phyloP scores from a whole-genome alignment of 805 yeast species.

The Cyberlindnera lachancei region DNA sequence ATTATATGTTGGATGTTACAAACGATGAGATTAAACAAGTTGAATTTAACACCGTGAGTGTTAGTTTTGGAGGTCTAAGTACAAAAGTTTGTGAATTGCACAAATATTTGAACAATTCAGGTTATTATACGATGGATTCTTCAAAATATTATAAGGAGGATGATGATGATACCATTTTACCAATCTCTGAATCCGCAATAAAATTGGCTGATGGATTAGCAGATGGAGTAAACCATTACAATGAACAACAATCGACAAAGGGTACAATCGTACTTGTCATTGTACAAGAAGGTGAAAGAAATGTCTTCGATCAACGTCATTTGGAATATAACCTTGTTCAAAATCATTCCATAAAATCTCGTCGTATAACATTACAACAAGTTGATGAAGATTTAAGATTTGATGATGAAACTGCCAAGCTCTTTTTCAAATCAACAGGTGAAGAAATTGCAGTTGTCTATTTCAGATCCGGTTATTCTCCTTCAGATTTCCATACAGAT shows the following conservation, averaged over 20 bases:
- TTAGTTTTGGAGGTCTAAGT: conserved; percentile 89
- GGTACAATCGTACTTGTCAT: conserved; percentile 61
- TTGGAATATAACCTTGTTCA: conserved; percentile 64
- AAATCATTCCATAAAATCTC: conserved; percentile 48
- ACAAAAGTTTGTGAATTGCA: conserved; percentile 75
- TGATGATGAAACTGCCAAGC: conserved; percentile 34
- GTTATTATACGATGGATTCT: conserved; percentile 42
- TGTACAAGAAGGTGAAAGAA: conserved; percentile 80
- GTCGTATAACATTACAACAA: conserved; percentile 61
- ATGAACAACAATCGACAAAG: conserved; percentile 20
- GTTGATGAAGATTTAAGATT: conserved; percentile 36
- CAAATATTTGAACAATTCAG: conserved; percentile 49
- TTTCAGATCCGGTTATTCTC: conserved; percentile 85
- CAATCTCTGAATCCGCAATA: conserved; percentile 57
- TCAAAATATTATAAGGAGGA: conserved; percentile 36
- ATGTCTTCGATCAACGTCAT: conserved; percentile 85
- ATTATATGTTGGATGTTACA: conserved; percentile 73
- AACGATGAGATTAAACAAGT: conserved; percentile 70
- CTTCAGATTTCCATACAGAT: conserved; percentile 63
- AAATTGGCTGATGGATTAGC: conserved; percentile 65
- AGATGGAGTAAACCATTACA: conserved; percentile 55
- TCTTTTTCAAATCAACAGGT: conserved; percentile 45
- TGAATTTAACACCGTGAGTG: conserved; percentile 93
- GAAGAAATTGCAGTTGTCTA: conserved; percentile 84
- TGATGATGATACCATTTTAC: conserved; percentile 42